Evolutionary conservation across 148 eudicot genomes (phyloP).

Genomic region (Bassia scoparia): DNA sequence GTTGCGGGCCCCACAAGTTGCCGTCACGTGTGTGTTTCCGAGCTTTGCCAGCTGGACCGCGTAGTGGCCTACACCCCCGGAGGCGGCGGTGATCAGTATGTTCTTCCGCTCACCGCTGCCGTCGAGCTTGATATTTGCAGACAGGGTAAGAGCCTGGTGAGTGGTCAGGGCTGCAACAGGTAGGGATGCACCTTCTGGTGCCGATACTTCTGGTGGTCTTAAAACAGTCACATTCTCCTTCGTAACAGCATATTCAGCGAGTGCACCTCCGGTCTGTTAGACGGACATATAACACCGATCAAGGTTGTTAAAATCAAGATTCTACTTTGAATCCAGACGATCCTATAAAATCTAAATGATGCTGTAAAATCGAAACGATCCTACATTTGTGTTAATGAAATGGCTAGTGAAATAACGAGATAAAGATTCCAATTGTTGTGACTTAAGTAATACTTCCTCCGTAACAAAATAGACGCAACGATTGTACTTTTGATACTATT

Average conservation of each 20-base stretch:
- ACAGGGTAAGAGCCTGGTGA: slow-evolving; percentile 50
- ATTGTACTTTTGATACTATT: no score
- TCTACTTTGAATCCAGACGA: no score
- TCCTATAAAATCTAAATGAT: no score
- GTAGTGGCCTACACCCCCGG: slow-evolving; percentile 80
- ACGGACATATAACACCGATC: neutral
- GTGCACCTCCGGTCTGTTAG: slow-evolving; percentile 60
- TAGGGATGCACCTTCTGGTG: slow-evolving; percentile 55
- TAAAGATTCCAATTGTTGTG: neutral
- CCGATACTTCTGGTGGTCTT: slow-evolving; percentile 71
- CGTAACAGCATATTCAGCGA: slow-evolving; percentile 65
- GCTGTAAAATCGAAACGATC: no score
- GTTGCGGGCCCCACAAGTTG: slow-evolving; percentile 78
- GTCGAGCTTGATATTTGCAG: slow-evolving; percentile 52
- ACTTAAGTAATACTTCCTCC: neutral
- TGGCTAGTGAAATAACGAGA: neutral
- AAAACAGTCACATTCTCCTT: slow-evolving; percentile 42
- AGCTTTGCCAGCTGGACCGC: slow-evolving; percentile 83
- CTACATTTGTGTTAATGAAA: no score
- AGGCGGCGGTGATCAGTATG: slow-evolving; percentile 60
- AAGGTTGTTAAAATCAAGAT: no score
- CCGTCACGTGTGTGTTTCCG: slow-evolving; percentile 68
- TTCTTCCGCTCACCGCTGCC: slow-evolving; percentile 48
- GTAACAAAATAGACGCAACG: no score
- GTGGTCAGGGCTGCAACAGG: slow-evolving; percentile 66